Evolutionary conservation across 192 early-diverging fungal species (phyloP), one percentile per base, ranked within the genome.

Genomic region (Gryganskiella cystojenkinii): DNA sequence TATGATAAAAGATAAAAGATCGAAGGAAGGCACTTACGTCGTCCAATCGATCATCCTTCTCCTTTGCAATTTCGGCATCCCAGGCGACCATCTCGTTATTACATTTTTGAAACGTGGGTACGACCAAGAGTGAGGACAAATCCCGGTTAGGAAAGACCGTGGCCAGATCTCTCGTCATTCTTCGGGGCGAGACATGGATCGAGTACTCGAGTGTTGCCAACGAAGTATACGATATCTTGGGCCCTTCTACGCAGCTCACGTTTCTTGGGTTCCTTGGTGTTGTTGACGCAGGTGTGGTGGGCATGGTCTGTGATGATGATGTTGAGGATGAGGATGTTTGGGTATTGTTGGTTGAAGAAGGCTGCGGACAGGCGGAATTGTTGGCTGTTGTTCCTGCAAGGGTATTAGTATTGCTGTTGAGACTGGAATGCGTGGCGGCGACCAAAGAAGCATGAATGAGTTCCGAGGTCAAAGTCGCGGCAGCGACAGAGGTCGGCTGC

Each of bases 31-130:
- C 0, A 86, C 87, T 67, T 89, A 95, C 87, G 62, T 84, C 75
- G 66, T 92, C 88, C 15, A 98, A 83, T 50, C 92, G 90, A 42
- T 86, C 84, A 63, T 98, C 92, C 53, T 94, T 90, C 64, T 98
- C 96, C 20, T 69, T 72, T 70, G 94, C 90, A 20, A 93, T 88
- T 22, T 85, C 88, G 3, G 79, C 67, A 25, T 85, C 87, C 45
- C 92, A 87, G 37, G 90, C 91, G 27, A 95, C 88, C 87, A 98
- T 88, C 43, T 96, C 94, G 28, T 90, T 68, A 2, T 56, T 53
- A 47, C 92, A 92, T 60, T 84, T 85, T 71, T 96, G 94, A 69
- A 96, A 94, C 0, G 89, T 90, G 17, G 95, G 94, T 4, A 98
- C 86, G 22, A 98, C 86, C 31, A 94, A 44, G 15, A 96, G 64